phyloP scores from a whole-genome alignment of 2,329 filamentous ascomycete species.

The Hymenoscyphus fructigenus region DNA sequence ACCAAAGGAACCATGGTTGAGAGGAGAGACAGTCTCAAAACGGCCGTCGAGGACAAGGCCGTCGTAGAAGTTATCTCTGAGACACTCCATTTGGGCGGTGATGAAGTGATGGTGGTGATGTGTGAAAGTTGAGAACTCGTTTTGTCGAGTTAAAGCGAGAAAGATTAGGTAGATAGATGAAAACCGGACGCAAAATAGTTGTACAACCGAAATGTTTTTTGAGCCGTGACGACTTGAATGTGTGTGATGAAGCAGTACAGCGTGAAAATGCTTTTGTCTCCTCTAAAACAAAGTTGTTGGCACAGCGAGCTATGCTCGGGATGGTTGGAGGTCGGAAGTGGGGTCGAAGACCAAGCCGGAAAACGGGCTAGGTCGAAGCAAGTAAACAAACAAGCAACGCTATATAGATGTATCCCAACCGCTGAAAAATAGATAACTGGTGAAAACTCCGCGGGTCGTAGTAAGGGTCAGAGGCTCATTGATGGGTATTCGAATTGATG shows the following conservation, averaged over 20 bases:
- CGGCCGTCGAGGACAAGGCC: conserved; percentile 83
- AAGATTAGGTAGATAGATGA: conserved; percentile 27
- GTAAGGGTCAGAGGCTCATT: conserved; percentile 43
- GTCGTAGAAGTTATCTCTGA: conserved; percentile 76
- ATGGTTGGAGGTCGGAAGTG: conserved; percentile 21
- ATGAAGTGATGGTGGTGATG: conserved; percentile 11
- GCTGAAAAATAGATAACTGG: conserved; percentile 32
- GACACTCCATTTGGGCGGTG: conserved; percentile 69
- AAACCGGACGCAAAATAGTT: conserved; percentile 31
- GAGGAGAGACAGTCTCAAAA: conserved; percentile 85
- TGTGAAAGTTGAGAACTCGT: conserved; percentile 12
- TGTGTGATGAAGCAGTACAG: conserved; percentile 31
- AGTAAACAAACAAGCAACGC: conserved; percentile 37
- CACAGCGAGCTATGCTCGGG: conserved; percentile 35
- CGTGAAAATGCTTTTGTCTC: conserved; percentile 38
- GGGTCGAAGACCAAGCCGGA: conserved; percentile 18
- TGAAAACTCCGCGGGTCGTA: conserved; percentile 38
- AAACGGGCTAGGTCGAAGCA: conserved; percentile 24
- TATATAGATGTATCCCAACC: conserved; percentile 39
- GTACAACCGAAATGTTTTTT: conserved; percentile 37
- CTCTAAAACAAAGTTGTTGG: conserved; percentile 37
- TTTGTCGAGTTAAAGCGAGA: conserved; percentile 17
- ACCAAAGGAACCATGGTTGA: conserved; percentile 98
- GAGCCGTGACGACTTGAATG: conserved; percentile 25
- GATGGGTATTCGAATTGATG: conserved; percentile 43